Base-by-base conservation (phyloP, 2,329 filamentous ascomycete genomes). In the Bretziella fagacearum region DNA sequence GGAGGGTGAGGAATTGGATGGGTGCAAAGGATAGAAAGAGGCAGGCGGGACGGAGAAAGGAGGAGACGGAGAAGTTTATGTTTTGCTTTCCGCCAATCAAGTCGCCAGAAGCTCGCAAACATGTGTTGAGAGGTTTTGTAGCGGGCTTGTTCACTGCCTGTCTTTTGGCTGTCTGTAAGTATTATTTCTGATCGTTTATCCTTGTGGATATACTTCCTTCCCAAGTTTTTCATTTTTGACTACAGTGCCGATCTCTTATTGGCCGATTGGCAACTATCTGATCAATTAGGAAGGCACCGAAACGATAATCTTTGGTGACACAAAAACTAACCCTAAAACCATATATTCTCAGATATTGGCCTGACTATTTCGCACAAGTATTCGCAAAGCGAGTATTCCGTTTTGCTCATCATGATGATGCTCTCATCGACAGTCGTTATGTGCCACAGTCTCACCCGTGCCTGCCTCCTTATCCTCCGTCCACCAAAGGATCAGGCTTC, bases 371-470 rank as follows among this genome's bases (percentile, higher is more conserved):
- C 79, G 2, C 69, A 74, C 51, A 73, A 72, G 33, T 68, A 76
- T 51, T 65, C 73, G 44, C 73, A 73, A 35, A 74, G 74, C 58
- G 81, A 85, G 60, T 79, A 93, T 56, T 82, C 85, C 55, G 74
- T 93, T 50, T 67, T 93, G 46, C 70, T 93, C 51, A 79, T 93
- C 48, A 69, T 94, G 46, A 69, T 87, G 53, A 79, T 93, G 49
- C 63, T 93, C 44, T 66, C 79, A 45, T 71, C 79, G 27, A 78
- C 80, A 2, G 74, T 89, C 53, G 77, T 93, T 62, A 91, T 93
- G 67, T 81, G 77, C 56, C 84, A 93, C 61, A 75, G 78, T 35
- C 64, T 91, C 13, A 73, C 91, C 49, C 77, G 82, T 15, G 68
- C 93, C 3, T 79, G 74, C 60, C 71, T 93, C 62, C 61, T 81